Base-by-base conservation (phyloP, 176 grass and related monocot species). In the Bromus sterilis region DNA sequence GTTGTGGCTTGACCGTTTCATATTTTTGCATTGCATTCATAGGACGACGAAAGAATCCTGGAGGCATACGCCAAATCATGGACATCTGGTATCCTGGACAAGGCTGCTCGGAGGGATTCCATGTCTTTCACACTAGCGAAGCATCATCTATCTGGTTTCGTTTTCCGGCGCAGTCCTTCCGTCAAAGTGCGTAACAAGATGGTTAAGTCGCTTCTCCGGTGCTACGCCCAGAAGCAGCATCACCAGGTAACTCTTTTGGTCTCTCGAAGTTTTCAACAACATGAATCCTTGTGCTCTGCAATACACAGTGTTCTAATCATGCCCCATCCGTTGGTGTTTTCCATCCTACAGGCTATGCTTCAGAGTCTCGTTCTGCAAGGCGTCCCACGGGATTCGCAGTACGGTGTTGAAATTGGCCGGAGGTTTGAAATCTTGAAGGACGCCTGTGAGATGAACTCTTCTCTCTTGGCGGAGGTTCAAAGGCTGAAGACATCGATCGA, bases 31-130 rank as follows among this genome's bases (percentile, higher is more conserved):
- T 51, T 83, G 35, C 4, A 29, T 88, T 41, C 72, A 51, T 78
- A 99, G 96, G 91, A 88, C 20, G 76, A 93, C 56, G 96, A 88
- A 76, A 76, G 64, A 14, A 83, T 93, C 78, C 78, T 99, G 89
- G 90, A 93, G 91, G 81, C 96, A 11, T 99, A 95, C 74, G 79
- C 86, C 66, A 93, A 95, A 78, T 93, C 92, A 64, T 99, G 90
- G 96, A 93, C 81, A 67, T 88, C 88, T 23, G 96, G 90, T 66
- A 63, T 71, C 24, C 88, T 99, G 66, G 91, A 93, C 74, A 91
- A 83, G 84, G 93, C 93, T 78, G 76, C 53, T 35, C 43, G 67
- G 71, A 89, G 91, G 76, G 89, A 80, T 78, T 89, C 89, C 25
- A 42, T 91, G 56, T 75, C 86, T 51, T 99, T 90, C 76, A 82